Base-by-base conservation (phyloP, 164 flowering plant genomes). In the Dillenia suffruticosa region DNA sequence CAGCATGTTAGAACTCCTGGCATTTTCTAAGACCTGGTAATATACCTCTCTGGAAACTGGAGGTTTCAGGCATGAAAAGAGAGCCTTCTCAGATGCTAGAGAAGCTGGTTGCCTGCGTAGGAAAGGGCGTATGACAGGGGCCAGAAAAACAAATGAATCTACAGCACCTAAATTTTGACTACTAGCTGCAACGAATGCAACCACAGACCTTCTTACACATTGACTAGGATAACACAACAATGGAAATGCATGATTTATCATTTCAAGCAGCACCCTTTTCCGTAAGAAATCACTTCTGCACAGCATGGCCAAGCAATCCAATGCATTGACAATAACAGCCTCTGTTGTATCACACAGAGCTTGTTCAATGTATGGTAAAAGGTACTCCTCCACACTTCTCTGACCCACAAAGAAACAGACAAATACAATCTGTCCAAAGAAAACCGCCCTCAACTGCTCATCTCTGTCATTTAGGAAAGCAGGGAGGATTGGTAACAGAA, bases 311-410 rank as follows among this genome's bases (percentile, higher is more conserved):
- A 92, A 72, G 81, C 99, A 95, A 64, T 95, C 92, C 76, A 95
- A 76, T 71, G 86, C 96, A 79, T 91, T 85, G 44, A 84, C 97
- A 68, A 95, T 84, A 40, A 90, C 97, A 71, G 89, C 88, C 74
- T 92, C 97, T 8, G 82, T 77, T n/a, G 72, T 53, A 80, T 92
- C 99, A 79, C 79, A 80, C 65, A 95, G 74, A 61, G 97, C 96
- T 65, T 95, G 99, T 73, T 92, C 97, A 73, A 95, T 88, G 55
- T 95, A 95, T 49, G 99, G 99, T 66, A 90, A 74, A 59, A 95
- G 99, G 76, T 92, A 95, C 66, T 95, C 97, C 69, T 95, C 99
- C 54, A 95, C 97, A 76, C 97, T 95, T 71, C 96, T 81, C 74
- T 90, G 85, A 11, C 99, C 99, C 55, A 95, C 94, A 83, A 88